Percentiles rank a stretch among this genome's conserved stretches.
Conservation (phyloP, 2,329 filamentous ascomycete genomes). For the Cryphonectria carpinicola region DNA sequence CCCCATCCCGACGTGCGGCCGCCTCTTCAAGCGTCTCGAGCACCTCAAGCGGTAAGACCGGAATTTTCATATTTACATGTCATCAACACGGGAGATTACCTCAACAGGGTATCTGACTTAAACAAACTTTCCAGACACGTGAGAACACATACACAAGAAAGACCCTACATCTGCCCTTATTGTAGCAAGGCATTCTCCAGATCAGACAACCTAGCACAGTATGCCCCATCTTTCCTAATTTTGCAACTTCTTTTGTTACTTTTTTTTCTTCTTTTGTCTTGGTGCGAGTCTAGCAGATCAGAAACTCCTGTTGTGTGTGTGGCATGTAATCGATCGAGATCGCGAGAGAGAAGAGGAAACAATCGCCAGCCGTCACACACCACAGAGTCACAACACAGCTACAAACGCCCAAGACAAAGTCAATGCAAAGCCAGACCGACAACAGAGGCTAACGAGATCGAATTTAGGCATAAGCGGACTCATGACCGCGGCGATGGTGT, state of each 20-base stretch:
- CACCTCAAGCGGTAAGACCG: conserved; percentile 93
- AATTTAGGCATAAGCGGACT: conserved; percentile 80
- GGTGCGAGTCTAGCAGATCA: conserved; percentile 38
- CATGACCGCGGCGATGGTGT: conserved; percentile 67
- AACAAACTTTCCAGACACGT: conserved; percentile 75
- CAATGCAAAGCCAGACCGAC: conserved; percentile 19
- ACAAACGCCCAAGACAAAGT: conserved; percentile 38
- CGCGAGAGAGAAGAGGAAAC: conserved; percentile 35
- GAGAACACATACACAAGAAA: conserved; percentile 98
- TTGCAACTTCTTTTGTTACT: conserved; percentile 31
- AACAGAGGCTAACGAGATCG: conserved; percentile 42
- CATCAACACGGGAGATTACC: conserved; percentile 42
- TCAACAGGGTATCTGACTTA: conserved; percentile 46
- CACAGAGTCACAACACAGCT: conserved; percentile 42
- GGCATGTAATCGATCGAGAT: conserved; percentile 38
- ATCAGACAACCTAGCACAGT: conserved; percentile 99
- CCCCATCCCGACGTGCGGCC: conserved; percentile 96
- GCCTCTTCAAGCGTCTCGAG: conserved; percentile 98
- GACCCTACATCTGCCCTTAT: conserved; percentile 94
- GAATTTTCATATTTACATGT: conserved; percentile 45
- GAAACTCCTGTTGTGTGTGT: conserved; percentile 47
- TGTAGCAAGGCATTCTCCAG: conserved; percentile 99
- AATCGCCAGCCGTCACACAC: conserved; percentile 34
- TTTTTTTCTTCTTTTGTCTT: conserved; percentile 36
- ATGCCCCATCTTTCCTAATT: conserved; percentile 53